Evolutionary conservation across 139 green algal genomes (phyloP).

Genomic region (Ettlia oleoabundans): DNA sequence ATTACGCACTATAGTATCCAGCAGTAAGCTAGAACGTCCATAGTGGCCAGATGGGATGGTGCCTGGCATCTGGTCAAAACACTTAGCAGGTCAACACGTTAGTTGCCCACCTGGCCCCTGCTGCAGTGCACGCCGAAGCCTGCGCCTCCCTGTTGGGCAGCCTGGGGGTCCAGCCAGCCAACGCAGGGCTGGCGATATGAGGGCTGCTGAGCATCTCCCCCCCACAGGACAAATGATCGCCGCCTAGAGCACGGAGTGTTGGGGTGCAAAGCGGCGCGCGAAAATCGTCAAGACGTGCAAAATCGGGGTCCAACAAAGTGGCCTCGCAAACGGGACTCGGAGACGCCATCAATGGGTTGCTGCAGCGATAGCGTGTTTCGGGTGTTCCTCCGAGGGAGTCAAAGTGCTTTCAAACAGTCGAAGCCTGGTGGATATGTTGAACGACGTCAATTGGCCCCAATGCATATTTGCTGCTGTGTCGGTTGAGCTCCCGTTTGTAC

Average conservation of each 20-base stretch:
- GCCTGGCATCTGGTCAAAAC: too few species aligned
- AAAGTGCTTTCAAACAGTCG: too few species aligned
- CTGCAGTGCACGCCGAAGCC: background rate
- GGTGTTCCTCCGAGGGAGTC: too few species aligned
- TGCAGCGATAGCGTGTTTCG: too few species aligned
- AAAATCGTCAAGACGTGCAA: background rate
- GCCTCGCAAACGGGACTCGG: background rate
- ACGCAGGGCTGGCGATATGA: background rate
- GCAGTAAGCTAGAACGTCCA: too few species aligned
- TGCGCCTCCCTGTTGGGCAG: background rate
- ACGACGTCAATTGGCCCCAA: too few species aligned
- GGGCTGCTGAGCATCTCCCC: background rate
- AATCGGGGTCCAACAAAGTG: background rate
- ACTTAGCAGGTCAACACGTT: background rate
- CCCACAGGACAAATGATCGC: background rate
- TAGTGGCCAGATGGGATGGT: too few species aligned
- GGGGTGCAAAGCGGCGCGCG: background rate
- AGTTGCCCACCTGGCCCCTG: too few species aligned
- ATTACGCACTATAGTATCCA: too few species aligned
- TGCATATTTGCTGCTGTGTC: too few species aligned
- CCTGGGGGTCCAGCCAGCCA: background rate
- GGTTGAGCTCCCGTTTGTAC: too few species aligned
- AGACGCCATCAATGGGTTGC: background rate
- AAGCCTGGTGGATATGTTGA: too few species aligned
- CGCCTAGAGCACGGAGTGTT: background rate